A percentile compares a stretch with the other conserved stretches of the same genome.
Evolutionary conservation across 768 basidiomycete species (phyloP).

Genomic region (Phaeotremella skinneri): DNA sequence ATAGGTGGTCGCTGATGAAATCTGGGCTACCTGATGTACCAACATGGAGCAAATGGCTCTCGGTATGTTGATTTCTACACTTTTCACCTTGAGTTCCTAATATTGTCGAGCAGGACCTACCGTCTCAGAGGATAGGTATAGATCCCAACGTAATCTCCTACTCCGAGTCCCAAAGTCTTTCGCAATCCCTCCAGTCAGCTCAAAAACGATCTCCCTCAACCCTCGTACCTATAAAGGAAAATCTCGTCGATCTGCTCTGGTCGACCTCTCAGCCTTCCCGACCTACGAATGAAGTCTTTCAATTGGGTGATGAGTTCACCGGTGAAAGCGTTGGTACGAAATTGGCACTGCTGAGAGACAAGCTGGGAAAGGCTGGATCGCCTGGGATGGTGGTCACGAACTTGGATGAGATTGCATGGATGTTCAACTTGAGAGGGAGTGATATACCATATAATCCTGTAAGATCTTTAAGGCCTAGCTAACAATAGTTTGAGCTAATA

Average conservation of each 20-base stretch:
- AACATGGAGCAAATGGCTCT: constrained; percentile 25
- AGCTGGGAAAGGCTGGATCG: constrained; percentile 60
- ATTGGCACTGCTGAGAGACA: constrained; percentile 64
- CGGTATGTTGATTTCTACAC: constrained; percentile 2
- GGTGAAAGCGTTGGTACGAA: constrained; percentile 61
- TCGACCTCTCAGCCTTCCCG: constrained; percentile 61
- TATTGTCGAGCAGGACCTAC: constrained; percentile 59
- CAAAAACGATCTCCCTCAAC: constrained; percentile 53
- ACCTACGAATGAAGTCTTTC: constrained; percentile 66
- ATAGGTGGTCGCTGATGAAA: constrained; percentile 92
- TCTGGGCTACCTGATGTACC: constrained; percentile 72
- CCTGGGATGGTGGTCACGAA: constrained; percentile 73
- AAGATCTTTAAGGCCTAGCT: constrained; percentile 30
- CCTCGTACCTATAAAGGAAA: constrained; percentile 64
- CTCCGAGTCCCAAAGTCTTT: constrained; percentile 68
- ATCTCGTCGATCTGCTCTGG: constrained; percentile 60
- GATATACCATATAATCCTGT: constrained; percentile 88
- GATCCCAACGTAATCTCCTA: constrained; percentile 58
- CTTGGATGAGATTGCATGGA: constrained; percentile 86
- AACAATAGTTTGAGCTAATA: not conserved
- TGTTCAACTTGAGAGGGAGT: constrained; percentile 71
- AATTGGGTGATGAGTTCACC: constrained; percentile 71
- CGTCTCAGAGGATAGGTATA: constrained; percentile 69
- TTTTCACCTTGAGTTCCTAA: not conserved
- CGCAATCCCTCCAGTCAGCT: constrained; percentile 57